Evolutionary conservation across 345 rosid species (phyloP).

Genomic region (Camelina sativa): DNA sequence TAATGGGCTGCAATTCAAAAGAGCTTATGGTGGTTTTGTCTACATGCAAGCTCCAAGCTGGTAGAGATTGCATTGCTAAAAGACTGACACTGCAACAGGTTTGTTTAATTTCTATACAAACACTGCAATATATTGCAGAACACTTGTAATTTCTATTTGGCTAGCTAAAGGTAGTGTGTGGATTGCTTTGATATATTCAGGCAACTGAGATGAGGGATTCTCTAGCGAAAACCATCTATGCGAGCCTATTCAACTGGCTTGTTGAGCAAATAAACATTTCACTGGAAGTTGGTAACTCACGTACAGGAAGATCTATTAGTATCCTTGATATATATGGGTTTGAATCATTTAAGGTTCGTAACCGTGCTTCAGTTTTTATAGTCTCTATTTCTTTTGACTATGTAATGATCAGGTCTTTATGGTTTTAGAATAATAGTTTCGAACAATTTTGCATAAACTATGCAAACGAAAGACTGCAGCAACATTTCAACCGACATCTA

Average conservation of each 20-base stretch:
- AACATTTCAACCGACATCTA: slow-evolving; percentile 85
- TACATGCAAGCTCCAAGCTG: slow-evolving; percentile 67
- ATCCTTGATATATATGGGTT: slow-evolving; percentile 94
- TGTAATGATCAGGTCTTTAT: slow-evolving; percentile 35
- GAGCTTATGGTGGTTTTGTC: slow-evolving; percentile 70
- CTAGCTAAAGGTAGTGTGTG: not conserved
- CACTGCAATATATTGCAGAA: not conserved
- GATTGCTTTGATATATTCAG: slow-evolving; percentile 46
- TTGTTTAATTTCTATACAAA: slow-evolving; percentile 5
- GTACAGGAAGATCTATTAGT: slow-evolving; percentile 70
- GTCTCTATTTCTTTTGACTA: slow-evolving; percentile 13
- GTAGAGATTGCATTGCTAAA: slow-evolving; percentile 69
- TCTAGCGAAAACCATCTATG: slow-evolving; percentile 78
- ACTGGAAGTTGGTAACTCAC: slow-evolving; percentile 56
- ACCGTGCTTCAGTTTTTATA: not conserved
- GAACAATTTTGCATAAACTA: slow-evolving; percentile 96
- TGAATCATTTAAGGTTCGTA: slow-evolving; percentile 75
- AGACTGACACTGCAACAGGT: slow-evolving; percentile 85
- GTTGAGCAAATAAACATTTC: slow-evolving; percentile 78
- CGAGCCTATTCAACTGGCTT: slow-evolving; percentile 85
- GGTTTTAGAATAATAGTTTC: slow-evolving; percentile 83
- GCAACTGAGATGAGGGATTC: slow-evolving; percentile 85
- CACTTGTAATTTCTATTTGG: not conserved
- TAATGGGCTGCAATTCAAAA: slow-evolving; percentile 66
- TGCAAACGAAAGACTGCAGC: slow-evolving; percentile 96